A percentile compares a stretch with the other conserved stretches of the same genome.
These are phyloP conservation scores for Sclerotiophoma versabilis DNA, from an alignment of 2,329 filamentous ascomycete genomes.

Conservation along the genomic window DNA sequence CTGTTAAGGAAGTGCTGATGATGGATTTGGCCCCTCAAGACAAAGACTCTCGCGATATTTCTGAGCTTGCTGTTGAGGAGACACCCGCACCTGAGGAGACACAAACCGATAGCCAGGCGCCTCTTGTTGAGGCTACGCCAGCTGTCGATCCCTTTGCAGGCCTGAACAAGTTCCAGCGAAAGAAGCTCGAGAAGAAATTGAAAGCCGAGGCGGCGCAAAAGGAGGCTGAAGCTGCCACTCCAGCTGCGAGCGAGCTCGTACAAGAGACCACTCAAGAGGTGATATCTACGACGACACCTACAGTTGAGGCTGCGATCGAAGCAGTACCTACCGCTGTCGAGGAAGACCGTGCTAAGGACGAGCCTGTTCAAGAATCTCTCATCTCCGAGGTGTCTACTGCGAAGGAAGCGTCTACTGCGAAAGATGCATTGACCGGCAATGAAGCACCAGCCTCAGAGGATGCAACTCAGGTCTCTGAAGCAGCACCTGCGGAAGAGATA, in stretches of 20 bases:
- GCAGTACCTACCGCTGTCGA: too few species aligned
- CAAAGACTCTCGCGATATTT: background rate
- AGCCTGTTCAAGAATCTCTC: too few species aligned
- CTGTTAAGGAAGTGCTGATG: background rate
- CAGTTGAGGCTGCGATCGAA: too few species aligned
- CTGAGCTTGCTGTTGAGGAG: background rate
- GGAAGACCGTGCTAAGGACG: too few species aligned
- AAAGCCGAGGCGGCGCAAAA: slow-evolving; percentile 16
- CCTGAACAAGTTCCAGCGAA: slow-evolving; percentile 18
- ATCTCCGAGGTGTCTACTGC: too few species aligned
- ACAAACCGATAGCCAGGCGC: slow-evolving; percentile 7
- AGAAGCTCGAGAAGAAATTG: slow-evolving; percentile 32
- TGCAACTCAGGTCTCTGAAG: too few species aligned
- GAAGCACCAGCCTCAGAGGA: too few species aligned
- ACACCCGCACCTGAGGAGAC: background rate
- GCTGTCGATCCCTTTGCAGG: slow-evolving; percentile 4
- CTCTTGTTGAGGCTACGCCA: background rate
- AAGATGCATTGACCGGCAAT: too few species aligned
- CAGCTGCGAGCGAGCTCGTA: background rate
- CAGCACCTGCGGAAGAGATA: background rate
- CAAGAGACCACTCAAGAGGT: background rate
- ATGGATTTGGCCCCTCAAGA: too few species aligned
- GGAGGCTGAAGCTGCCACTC: background rate
- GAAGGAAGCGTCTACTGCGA: too few species aligned
- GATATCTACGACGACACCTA: too few species aligned